Percentiles rank a stretch among this genome's conserved stretches.
Evolutionary conservation across 768 basidiomycete genomes (phyloP).

Genomic region (Serendipita indica): DNA sequence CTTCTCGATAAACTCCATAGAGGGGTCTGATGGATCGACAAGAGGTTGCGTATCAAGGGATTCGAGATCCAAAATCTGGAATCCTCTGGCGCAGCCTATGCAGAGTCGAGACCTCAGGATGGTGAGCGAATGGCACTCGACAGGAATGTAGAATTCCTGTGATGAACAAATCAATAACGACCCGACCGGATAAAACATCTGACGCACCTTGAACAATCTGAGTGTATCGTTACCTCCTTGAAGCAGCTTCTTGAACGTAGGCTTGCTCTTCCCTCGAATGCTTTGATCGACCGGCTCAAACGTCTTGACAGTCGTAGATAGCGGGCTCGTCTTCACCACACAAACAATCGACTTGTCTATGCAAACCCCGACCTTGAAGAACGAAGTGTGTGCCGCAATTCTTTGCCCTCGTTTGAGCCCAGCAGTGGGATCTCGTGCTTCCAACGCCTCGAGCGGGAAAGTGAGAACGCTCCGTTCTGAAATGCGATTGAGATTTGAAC

Average conservation of each 20-base stretch:
- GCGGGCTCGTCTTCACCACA: constrained; percentile 87
- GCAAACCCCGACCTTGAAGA: constrained; percentile 94
- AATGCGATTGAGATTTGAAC: background rate
- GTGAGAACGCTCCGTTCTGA: constrained; percentile 90
- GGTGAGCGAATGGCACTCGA: constrained; percentile 91
- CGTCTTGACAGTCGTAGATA: constrained; percentile 95
- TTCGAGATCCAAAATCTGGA: constrained; percentile 96
- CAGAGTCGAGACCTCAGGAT: constrained; percentile 96
- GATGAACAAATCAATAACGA: background rate
- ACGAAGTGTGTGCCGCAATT: constrained; percentile 89
- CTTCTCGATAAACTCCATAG: constrained; percentile 86
- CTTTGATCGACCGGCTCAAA: constrained; percentile 92
- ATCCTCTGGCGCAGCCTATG: constrained; percentile 92
- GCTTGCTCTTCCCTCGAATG: constrained; percentile 60
- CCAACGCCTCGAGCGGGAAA: constrained; percentile 85
- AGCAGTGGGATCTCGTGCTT: constrained; percentile 76
- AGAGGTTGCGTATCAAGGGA: constrained; percentile 93
- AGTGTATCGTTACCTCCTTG: constrained; percentile 93
- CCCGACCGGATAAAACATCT: background rate
- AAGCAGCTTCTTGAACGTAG: constrained; percentile 86
- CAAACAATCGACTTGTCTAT: constrained; percentile 85
- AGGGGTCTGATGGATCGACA: constrained; percentile 81
- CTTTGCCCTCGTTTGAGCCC: constrained; percentile 89
- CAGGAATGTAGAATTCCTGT: constrained; percentile 97
- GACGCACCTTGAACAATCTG: constrained; percentile 65